Conservation (phyloP, 495 filamentous ascomycete genomes). For the Neurospora sp. region DNA sequence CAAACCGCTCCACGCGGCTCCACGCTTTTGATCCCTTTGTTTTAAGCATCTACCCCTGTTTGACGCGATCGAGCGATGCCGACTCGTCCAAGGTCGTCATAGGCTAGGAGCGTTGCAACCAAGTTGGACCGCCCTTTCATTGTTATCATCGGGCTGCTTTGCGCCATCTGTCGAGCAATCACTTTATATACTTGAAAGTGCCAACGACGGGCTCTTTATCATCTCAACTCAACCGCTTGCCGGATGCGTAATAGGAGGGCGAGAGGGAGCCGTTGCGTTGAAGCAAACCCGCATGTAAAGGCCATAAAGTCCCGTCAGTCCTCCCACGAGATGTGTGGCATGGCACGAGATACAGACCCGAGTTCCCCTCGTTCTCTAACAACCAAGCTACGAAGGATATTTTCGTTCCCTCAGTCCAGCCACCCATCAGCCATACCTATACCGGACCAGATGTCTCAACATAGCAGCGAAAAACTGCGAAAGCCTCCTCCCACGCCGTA, state of each 20-base stretch:
- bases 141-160: neutral
- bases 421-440: neutral
- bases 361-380: neutral
- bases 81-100: neutral
- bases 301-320: neutral
- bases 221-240: neutral
- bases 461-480: neutral
- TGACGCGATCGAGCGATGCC: neutral
- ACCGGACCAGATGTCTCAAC: neutral
- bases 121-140: neutral
- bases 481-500: neutral
- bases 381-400: neutral
- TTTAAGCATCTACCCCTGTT: neutral
- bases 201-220: neutral
- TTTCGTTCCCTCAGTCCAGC: neutral
- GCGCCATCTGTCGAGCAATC: neutral
- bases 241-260: neutral
- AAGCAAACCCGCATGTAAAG: neutral
- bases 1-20: neutral
- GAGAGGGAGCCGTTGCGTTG: neutral
- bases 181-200: neutral
- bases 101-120: neutral
- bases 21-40: neutral
- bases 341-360: neutral
- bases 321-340: neutral